phyloP scores from a whole-genome alignment of 805 yeast genomes.

The Scheffersomyces ergatensis region DNA sequence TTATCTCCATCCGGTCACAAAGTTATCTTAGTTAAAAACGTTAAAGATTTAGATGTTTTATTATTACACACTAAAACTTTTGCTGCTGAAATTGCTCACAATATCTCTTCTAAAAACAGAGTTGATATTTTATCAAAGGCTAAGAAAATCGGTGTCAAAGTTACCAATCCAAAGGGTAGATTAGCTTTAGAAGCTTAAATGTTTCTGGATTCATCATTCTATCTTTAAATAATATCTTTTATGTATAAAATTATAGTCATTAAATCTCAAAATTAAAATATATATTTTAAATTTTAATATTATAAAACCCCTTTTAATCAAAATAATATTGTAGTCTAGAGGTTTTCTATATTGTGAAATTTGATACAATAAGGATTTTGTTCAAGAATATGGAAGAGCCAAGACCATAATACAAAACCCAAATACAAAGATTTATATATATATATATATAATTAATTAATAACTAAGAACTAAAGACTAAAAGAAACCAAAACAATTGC shows the following conservation, averaged over 20 bases:
- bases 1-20: conserved; percentile 97
- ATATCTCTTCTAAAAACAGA: conserved; percentile 98
- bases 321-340: too few species aligned
- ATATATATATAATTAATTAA: too few species aligned
- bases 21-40: conserved; percentile 89
- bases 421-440: too few species aligned
- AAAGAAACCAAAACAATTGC: too few species aligned
- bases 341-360: too few species aligned
- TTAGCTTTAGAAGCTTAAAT: conserved; percentile 93
- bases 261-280: not conserved
- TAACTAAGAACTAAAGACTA: too few species aligned
- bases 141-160: conserved; percentile 96
- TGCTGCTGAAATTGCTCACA: conserved; percentile 99
- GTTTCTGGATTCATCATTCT: not conserved
- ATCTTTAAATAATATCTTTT: not conserved
- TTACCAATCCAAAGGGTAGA: conserved; percentile 99
- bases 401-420: too few species aligned
- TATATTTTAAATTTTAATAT: not conserved
- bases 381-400: too few species aligned
- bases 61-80: conserved; percentile 96
- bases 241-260: not conserved
- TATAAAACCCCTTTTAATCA: conserved; percentile 2
- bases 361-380: too few species aligned
- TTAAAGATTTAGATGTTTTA: conserved; percentile 90
- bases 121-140: conserved; percentile 94